Conservation (phyloP, 441 rosid genomes). For the Dalechampia spathulata region DNA sequence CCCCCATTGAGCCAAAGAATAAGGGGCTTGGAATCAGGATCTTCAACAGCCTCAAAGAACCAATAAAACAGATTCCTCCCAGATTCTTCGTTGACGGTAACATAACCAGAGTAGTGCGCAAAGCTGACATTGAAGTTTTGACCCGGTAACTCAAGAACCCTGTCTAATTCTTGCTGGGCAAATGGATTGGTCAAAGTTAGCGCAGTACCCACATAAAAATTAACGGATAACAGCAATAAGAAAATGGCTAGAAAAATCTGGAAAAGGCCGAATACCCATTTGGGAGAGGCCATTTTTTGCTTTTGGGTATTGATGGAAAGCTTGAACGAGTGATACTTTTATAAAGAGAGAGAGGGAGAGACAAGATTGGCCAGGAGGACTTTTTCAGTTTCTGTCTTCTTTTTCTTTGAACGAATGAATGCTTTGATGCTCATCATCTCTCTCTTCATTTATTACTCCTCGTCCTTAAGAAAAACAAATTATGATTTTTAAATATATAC, state of each 20-base stretch:
- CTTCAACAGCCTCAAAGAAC: slow-evolving; percentile 68
- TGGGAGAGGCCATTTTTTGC: slow-evolving; percentile 32
- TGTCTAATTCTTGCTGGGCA: slow-evolving; percentile 51
- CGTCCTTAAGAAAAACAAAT: too few relatives aligned
- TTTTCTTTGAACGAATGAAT: too few relatives aligned
- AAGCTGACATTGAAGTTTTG: slow-evolving; percentile 55
- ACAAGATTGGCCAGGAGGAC: too few relatives aligned
- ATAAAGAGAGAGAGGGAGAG: not conserved
- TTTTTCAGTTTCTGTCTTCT: too few relatives aligned
- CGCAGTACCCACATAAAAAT: slow-evolving; percentile 25
- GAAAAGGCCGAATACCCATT: slow-evolving; percentile 8
- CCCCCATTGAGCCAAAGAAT: slow-evolving; percentile 98
- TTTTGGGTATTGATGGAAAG: not conserved
- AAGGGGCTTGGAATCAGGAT: slow-evolving; percentile 81
- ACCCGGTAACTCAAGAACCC: slow-evolving; percentile 61
- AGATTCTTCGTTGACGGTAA: slow-evolving; percentile 51
- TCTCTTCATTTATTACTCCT: too few relatives aligned
- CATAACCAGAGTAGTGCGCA: slow-evolving; percentile 73
- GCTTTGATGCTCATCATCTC: too few relatives aligned
- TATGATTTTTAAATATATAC: too few relatives aligned
- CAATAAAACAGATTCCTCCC: slow-evolving; percentile 89
- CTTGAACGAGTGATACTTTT: too few relatives aligned
- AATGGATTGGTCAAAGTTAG: slow-evolving; percentile 15
- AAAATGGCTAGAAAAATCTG: slow-evolving; percentile 11
- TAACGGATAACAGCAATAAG: slow-evolving; percentile 13